Conservation (phyloP, 164 flowering plant genomes). For the Nymphaea colorata region DNA sequence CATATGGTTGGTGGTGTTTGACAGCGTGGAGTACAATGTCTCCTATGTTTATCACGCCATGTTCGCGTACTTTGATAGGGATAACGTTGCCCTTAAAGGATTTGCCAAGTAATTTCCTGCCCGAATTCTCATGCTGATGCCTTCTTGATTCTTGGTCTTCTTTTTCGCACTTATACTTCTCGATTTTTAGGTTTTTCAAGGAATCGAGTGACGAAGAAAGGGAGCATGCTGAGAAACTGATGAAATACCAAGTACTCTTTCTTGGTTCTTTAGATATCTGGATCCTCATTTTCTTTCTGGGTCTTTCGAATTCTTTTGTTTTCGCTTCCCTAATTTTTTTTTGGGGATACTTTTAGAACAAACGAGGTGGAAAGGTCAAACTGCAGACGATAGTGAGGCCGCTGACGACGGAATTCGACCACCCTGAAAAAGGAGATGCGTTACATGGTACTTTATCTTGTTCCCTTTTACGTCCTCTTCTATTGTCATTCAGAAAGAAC, state of each 20-base stretch:
- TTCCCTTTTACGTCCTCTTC: background rate
- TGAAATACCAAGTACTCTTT: slow-evolving; percentile 80
- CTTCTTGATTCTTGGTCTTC: background rate
- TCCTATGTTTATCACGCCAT: slow-evolving; percentile 89
- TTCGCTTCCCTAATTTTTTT: background rate
- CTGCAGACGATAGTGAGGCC: slow-evolving; percentile 67
- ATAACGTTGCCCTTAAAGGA: slow-evolving; percentile 88
- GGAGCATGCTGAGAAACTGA: slow-evolving; percentile 81
- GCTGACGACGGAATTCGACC: slow-evolving; percentile 52
- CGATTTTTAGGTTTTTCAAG: slow-evolving; percentile 63
- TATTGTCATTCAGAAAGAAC: background rate
- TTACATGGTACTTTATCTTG: slow-evolving; percentile 44
- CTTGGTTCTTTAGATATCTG: background rate
- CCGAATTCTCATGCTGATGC: too few relatives aligned
- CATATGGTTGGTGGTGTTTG: background rate
- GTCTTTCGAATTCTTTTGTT: background rate
- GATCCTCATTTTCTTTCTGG: background rate
- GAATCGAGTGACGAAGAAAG: slow-evolving; percentile 86
- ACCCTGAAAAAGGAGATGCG: slow-evolving; percentile 83
- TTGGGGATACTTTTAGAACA: slow-evolving; percentile 37
- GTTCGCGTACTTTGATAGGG: slow-evolving; percentile 90
- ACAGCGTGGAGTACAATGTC: slow-evolving; percentile 92
- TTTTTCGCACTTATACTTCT: background rate
- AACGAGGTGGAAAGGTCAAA: slow-evolving; percentile 80
- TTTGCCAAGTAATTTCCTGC: slow-evolving; percentile 54